Evolutionary conservation across 148 eudicot genomes (phyloP).

Genomic region (Dianthus caryophyllus): DNA sequence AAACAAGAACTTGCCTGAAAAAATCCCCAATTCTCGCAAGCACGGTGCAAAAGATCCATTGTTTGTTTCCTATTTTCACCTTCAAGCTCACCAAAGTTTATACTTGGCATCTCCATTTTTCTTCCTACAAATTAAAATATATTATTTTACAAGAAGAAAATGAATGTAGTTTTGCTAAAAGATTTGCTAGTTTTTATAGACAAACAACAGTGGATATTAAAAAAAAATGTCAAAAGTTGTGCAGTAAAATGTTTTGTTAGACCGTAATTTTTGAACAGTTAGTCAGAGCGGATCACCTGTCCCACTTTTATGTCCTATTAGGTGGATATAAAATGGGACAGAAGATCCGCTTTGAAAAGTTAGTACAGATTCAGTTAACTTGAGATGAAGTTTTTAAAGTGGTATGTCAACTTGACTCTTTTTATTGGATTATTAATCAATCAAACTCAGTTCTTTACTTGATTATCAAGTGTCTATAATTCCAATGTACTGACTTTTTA

Average conservation of each 20-base stretch:
- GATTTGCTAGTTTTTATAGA: constrained; percentile 15
- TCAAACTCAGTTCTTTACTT: background rate
- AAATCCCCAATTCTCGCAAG: constrained; percentile 81
- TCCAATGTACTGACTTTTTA: constrained; percentile 12
- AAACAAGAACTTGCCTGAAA: constrained; percentile 38
- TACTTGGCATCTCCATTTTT: constrained; percentile 66
- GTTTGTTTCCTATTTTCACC: constrained; percentile 61
- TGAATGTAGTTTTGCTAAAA: background rate
- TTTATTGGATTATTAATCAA: background rate
- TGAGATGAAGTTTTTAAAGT: background rate
- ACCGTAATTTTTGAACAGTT: constrained; percentile 14
- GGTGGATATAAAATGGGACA: too few species aligned
- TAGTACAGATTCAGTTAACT: constrained; percentile 19
- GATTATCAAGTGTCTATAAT: background rate
- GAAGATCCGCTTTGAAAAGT: too few species aligned
- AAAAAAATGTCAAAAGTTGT: too few species aligned
- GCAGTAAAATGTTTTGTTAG: background rate
- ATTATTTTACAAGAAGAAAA: background rate
- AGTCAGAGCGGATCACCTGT: too few species aligned
- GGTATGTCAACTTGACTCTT: background rate
- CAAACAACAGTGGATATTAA: background rate
- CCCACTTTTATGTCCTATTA: too few species aligned
- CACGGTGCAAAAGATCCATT: constrained; percentile 66
- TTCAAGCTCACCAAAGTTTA: constrained; percentile 60
- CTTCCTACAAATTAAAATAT: too few species aligned